Evolutionary conservation across 352 stramenopile species (phyloP), one percentile per base, ranked within the genome.

Genomic region (Phytophthora kernoviae): DNA sequence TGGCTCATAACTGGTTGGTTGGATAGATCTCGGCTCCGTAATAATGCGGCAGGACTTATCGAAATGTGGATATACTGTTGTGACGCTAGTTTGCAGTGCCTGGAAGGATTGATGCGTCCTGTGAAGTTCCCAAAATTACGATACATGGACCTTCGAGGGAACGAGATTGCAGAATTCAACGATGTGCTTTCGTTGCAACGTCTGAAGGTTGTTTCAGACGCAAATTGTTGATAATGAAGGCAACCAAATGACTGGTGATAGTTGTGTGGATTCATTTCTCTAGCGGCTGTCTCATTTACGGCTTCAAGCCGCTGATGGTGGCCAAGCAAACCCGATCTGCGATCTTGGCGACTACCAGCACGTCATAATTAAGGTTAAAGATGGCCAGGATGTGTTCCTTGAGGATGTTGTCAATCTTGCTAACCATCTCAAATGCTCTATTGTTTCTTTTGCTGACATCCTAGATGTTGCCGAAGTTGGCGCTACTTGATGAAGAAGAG

Each of bases 141-240:
- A 20, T 92, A 92, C 33, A 41, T 94, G 27, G 85, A 94, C 41
- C 51, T 93, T 24, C 76, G 85, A 6, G 73, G 81, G 22, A 94
- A 94, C 27, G 62, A 79, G 11, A 76, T 94, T 30, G 54, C 61
- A 1, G 68, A 62, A 1, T 74, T 88, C 11, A 65, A 56, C 5
- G 58, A 53, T 1, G 41, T 93, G 11, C 34, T 71, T 17, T 55
- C 66, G 2, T 47, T 93, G 0, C 79, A 92, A 34, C 65, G 80
- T 11, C 51, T 84, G 1, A 87, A 84, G 65, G 81, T 93, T 37
- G 10, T 14, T 40, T 12, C 51, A 22, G 37, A 3, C 15, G 27
- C 8, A n/a, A 46, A 33, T 34, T 30, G 7, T 34, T 36, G 17
- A 4, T 39, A 24, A 1, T 43, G 14, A 10, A 4, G 37, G 7